phyloP scores from a whole-genome alignment of 2,329 filamentous ascomycete genomes.

The Helotiales sp. region DNA sequence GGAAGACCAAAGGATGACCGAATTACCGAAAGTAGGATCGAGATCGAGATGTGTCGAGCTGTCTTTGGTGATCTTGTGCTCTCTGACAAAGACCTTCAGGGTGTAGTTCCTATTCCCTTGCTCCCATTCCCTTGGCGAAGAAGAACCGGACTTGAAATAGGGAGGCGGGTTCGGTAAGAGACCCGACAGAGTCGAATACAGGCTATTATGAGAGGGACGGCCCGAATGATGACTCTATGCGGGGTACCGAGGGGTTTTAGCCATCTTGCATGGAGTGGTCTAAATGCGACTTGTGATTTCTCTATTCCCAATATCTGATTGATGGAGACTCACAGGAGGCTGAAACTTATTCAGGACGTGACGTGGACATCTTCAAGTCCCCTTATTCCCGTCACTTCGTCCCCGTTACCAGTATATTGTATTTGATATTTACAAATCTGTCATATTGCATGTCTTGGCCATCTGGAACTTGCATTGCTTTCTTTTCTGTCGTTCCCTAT shows the following conservation, averaged over 20 bases:
- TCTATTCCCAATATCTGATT: not conserved
- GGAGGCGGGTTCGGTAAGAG: not conserved
- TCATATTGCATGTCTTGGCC: not conserved
- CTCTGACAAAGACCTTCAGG: not conserved
- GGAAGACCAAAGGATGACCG: not conserved
- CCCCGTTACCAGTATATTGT: not conserved
- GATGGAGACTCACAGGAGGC: not conserved
- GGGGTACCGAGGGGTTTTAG: not conserved
- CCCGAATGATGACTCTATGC: not conserved
- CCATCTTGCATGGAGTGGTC: not conserved
- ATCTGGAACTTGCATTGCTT: not conserved
- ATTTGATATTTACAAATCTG: not conserved
- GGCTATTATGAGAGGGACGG: not conserved
- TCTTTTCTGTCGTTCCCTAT: not conserved
- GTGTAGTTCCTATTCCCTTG: not conserved
- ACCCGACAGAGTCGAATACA: not conserved
- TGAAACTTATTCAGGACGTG: conserved; percentile 1
- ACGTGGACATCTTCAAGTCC: not conserved
- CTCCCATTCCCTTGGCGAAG: too few relatives aligned
- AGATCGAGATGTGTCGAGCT: not conserved
- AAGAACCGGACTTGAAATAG: not conserved
- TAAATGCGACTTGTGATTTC: not conserved
- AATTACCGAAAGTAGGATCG: not conserved
- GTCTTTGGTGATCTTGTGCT: not conserved
- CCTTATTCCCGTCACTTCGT: not conserved